These are phyloP conservation scores for Penicillium polonicum DNA, from an alignment of 2,329 filamentous ascomycete species.

Conservation along the genomic window DNA sequence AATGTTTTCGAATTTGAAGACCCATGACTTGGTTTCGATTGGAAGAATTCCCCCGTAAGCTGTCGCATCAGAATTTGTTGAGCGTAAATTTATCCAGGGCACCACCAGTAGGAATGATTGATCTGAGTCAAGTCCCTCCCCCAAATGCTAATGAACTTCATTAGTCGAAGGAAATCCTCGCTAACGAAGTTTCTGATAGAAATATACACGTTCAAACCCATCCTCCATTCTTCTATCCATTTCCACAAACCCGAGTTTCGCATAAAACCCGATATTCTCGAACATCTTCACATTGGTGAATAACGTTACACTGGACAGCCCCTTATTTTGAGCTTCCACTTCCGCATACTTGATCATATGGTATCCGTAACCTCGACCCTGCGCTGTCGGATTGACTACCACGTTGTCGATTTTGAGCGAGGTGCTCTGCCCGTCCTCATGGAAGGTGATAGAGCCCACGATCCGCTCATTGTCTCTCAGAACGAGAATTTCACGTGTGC, in stretches of 20 bases:
- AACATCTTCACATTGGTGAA: constrained; percentile 28
- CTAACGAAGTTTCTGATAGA: constrained; percentile 10
- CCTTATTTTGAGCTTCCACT: background rate
- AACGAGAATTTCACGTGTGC: constrained; percentile 11
- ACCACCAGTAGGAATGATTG: too few species aligned
- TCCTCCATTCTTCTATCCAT: constrained; percentile 17
- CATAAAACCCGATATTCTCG: constrained; percentile 24
- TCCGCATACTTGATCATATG: constrained; percentile 5
- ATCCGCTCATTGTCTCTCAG: constrained; percentile 6
- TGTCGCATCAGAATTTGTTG: background rate
- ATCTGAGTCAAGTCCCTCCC: background rate
- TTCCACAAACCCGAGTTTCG: constrained; percentile 22
- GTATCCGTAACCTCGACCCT: constrained; percentile 21
- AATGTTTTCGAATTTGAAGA: constrained; percentile 8
- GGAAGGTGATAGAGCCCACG: constrained; percentile 18
- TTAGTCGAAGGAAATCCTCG: background rate
- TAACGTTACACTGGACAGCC: constrained; percentile 11
- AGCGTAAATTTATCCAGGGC: background rate
- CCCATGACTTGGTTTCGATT: background rate
- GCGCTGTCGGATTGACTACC: constrained; percentile 18
- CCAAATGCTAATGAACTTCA: background rate
- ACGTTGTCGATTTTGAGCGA: constrained; percentile 20
- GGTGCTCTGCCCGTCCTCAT: background rate
- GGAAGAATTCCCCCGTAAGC: background rate
- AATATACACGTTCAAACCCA: constrained; percentile 25